Evolutionary conservation across 2,329 filamentous ascomycete species (phyloP).

Genomic region (Claviceps citrina): DNA sequence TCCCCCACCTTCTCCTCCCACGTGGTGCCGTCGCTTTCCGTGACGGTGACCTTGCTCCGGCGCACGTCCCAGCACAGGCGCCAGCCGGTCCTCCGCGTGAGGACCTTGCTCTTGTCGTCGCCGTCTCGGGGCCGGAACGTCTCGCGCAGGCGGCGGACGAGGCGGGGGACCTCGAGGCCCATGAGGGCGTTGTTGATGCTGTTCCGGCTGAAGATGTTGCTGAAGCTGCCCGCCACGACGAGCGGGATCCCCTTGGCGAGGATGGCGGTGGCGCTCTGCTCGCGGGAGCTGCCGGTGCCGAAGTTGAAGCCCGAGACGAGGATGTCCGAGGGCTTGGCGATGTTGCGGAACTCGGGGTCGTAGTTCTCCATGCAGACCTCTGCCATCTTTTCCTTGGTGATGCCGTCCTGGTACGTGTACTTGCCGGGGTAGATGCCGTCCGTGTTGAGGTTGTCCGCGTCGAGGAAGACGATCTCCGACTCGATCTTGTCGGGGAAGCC

Average conservation of each 20-base stretch:
- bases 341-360: constrained; percentile 51
- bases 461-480: neutral
- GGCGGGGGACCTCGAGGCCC: constrained; percentile 51
- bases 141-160: constrained; percentile 51
- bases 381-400: constrained; percentile 66
- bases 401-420: constrained; percentile 80
- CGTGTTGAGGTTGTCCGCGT: neutral
- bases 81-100: constrained; percentile 50
- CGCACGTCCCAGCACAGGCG: constrained; percentile 67
- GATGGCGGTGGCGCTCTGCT: constrained; percentile 76
- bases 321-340: constrained; percentile 58
- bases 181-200: constrained; percentile 68
- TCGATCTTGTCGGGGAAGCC: constrained; percentile 1
- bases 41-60: constrained; percentile 53
- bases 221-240: constrained; percentile 66
- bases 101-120: neutral
- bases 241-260: constrained; percentile 67
- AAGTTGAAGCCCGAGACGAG: constrained; percentile 82
- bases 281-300: constrained; percentile 54
- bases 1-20: constrained; percentile 77
- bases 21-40: constrained; percentile 46
- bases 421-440: constrained; percentile 27
- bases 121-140: constrained; percentile 33
- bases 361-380: constrained; percentile 91
- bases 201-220: constrained; percentile 69